phyloP scores from a whole-genome alignment of 2,329 filamentous ascomycete species.

The Cladophialophora carrionii region DNA sequence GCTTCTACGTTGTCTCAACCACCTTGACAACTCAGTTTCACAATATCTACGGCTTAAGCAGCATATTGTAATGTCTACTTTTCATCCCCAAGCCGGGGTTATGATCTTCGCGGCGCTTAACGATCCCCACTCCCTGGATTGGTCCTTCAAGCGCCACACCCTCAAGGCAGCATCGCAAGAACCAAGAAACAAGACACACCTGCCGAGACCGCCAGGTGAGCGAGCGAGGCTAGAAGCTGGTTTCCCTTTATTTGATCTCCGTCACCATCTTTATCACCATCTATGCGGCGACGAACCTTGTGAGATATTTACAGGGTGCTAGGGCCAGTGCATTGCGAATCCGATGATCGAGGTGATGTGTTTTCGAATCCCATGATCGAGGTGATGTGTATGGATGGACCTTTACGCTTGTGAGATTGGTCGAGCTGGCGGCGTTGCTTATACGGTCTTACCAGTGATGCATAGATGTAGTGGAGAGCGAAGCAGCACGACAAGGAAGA shows the following conservation, averaged over 20 bases:
- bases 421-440: slow-evolving; percentile 13
- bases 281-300: too few relatives aligned
- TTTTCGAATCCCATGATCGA: slow-evolving; percentile 35
- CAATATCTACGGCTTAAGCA: slow-evolving; percentile 51
- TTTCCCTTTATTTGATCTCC: slow-evolving; percentile 48
- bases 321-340: slow-evolving; percentile 43
- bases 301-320: slow-evolving; percentile 52
- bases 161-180: slow-evolving; percentile 40
- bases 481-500: slow-evolving; percentile 8
- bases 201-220: slow-evolving; percentile 51
- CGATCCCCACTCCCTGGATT: slow-evolving; percentile 41
- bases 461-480: slow-evolving; percentile 13
- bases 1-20: slow-evolving; percentile 47
- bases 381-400: slow-evolving; percentile 31
- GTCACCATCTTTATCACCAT: slow-evolving; percentile 43
- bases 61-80: slow-evolving; percentile 49
- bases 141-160: slow-evolving; percentile 48
- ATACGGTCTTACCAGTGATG: slow-evolving; percentile 5
- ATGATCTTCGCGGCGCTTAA: slow-evolving; percentile 35
- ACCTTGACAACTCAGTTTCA: slow-evolving; percentile 44
- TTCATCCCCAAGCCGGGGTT: slow-evolving; percentile 39
- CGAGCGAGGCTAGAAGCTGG: slow-evolving; percentile 47
- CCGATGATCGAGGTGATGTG: slow-evolving; percentile 40
- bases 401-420: slow-evolving; percentile 19
- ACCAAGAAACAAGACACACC: slow-evolving; percentile 21